Conservation (phyloP, 2,329 filamentous ascomycete genomes). For the Fulvia fulva region DNA sequence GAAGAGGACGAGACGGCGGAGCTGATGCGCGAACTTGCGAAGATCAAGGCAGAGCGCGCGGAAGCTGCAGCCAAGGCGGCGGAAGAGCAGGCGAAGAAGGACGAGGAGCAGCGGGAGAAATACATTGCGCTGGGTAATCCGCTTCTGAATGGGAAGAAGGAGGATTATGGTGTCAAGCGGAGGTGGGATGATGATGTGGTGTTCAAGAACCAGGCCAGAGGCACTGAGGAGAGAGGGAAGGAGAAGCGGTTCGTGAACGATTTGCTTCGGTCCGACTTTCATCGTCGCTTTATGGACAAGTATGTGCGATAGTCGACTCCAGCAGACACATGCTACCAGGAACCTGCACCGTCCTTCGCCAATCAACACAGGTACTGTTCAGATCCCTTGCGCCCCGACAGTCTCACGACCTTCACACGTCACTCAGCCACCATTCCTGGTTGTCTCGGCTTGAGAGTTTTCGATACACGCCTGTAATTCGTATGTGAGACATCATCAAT, state of each 20-base stretch:
- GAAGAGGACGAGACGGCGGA: conserved; percentile 80
- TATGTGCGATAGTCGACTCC: conserved; percentile 37
- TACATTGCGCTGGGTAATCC: conserved; percentile 93
- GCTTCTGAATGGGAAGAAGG: conserved; percentile 69
- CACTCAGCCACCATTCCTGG: no score
- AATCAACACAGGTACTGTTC: background rate
- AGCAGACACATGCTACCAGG: background rate
- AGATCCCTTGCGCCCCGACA: no score
- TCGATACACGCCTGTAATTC: no score
- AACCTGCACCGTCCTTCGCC: background rate
- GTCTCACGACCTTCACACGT: no score
- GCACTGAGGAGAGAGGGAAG: conserved; percentile 85
- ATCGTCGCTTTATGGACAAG: conserved; percentile 84
- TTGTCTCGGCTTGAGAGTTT: no score
- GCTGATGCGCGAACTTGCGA: conserved; percentile 86
- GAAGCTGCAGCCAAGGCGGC: conserved; percentile 80
- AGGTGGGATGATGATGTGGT: conserved; percentile 98
- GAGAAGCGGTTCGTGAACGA: conserved; percentile 82
- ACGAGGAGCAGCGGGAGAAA: conserved; percentile 77
- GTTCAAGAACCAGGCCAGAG: conserved; percentile 96
- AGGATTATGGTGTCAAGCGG: conserved; percentile 83
- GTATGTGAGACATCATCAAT: no score
- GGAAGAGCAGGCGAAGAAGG: conserved; percentile 71
- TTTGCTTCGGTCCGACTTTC: conserved; percentile 89
- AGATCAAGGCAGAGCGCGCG: conserved; percentile 82